Conservation (phyloP, 139 green algal genomes). For the Micromonas commoda region DNA sequence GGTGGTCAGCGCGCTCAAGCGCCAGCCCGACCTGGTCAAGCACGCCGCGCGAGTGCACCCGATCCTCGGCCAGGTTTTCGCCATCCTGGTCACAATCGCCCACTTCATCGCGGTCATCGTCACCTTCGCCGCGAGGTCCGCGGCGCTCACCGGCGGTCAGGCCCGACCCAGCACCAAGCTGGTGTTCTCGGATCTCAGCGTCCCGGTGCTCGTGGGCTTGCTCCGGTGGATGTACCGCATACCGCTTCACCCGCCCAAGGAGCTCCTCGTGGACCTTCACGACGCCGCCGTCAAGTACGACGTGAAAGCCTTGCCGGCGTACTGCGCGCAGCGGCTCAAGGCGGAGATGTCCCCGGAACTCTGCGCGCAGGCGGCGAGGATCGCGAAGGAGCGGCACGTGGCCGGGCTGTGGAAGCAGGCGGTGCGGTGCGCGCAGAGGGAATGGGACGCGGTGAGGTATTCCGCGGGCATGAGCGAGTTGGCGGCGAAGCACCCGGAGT, state of each 20-base stretch:
- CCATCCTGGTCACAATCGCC: neutral
- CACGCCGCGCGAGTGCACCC: neutral
- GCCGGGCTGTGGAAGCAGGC: neutral
- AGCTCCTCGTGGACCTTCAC: neutral
- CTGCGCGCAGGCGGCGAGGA: neutral
- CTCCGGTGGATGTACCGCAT: conserved; percentile 21
- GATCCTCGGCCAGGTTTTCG: neutral
- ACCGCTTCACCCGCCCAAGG: neutral
- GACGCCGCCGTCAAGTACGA: neutral
- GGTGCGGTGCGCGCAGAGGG: neutral
- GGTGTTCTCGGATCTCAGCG: neutral
- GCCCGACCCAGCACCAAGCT: neutral
- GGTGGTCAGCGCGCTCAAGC: neutral
- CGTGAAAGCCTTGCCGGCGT: neutral
- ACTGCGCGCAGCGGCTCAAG: neutral
- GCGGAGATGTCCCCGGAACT: neutral
- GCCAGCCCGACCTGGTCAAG: neutral
- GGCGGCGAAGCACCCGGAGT: neutral
- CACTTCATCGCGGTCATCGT: neutral
- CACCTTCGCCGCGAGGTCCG: neutral
- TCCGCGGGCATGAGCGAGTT: neutral
- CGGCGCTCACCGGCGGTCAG: neutral
- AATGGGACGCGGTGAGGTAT: conserved; percentile 11
- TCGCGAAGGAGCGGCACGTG: neutral
- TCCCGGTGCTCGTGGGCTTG: neutral